Base-by-base conservation (phyloP, 192 early-diverging fungal genomes). In the Umbelopsis isabellina region DNA sequence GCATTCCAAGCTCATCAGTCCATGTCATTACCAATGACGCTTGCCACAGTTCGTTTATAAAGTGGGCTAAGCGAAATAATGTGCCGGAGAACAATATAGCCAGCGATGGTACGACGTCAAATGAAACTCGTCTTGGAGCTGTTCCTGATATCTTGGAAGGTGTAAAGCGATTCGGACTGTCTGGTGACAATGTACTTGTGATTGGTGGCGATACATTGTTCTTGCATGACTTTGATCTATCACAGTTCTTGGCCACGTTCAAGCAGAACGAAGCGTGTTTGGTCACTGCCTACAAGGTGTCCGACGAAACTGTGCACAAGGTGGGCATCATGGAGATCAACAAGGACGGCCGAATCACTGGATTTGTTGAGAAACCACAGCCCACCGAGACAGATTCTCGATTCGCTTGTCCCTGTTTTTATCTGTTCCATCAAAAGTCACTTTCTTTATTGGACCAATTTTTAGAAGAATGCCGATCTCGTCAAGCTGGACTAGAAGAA, bases 181-280 rank as follows among this genome's bases (percentile, higher is more conserved):
- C 47, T 18, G 20, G 74, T 13, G 25, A 73, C 3, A 27, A 79
- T 27, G 68, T 88, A 1, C 73, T 89, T 20, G 81, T 90, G 7
- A 69, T 90, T 66, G 88, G 84, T 1, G 88, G 88, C 0, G 88
- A 90, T 69, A 88, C 87, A 1, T 69, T 90, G 18, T 86, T 87
- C 66, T 68, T 87, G 7, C 69, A 77, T 27, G 82, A 87, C 50
- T 89, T 90, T 78, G 47, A 65, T 53, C 64, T 90, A 37, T 23
- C 71, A 2, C 27, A 58, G 2, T 86, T 90, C 50, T 35, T 84
- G 8, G 2, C 46, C 3, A 18, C 35, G 6, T 75, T 75, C 55
- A 35, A 27, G 4, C 49, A 66, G 20, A 20, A 51, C 18, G 66
- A 74, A 7, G 68, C 44, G 23, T 75, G 81, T 67, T 70, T 90